These are phyloP conservation scores for Starmerella sirachaensis DNA, from an alignment of 805 yeast species.

Conservation along the genomic window DNA sequence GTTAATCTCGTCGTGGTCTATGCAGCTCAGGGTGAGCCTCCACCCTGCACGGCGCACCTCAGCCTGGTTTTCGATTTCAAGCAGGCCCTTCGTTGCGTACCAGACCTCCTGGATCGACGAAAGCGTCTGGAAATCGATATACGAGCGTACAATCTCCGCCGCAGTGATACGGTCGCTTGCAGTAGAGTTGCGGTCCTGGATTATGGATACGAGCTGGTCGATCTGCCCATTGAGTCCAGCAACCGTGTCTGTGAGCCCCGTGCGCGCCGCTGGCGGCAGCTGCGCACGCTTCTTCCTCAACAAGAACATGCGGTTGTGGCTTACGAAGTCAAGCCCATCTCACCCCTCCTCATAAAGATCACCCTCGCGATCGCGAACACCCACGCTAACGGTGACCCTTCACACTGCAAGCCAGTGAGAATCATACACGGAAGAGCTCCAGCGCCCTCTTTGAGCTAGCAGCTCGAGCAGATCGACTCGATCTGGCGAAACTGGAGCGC, in stretches of 20 bases:
- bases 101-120: constrained; percentile 62
- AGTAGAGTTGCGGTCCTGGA: constrained; percentile 19
- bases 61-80: constrained; percentile 30
- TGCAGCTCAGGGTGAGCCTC: constrained; percentile 44
- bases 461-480: no score
- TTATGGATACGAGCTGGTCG: constrained; percentile 25
- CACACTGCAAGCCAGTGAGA: no score
- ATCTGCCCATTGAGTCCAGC: constrained; percentile 28
- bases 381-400: no score
- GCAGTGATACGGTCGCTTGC: constrained; percentile 34
- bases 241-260: constrained; percentile 20
- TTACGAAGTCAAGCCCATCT: no score
- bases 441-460: no score
- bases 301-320: constrained; percentile 10
- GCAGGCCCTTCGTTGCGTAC: constrained; percentile 51
- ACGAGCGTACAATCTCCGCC: constrained; percentile 39
- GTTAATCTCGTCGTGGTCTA: constrained; percentile 38
- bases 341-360: no score
- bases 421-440: no score
- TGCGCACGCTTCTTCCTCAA: constrained; percentile 6
- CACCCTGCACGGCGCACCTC: constrained; percentile 40
- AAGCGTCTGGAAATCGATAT: constrained; percentile 41
- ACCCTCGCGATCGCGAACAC: no score
- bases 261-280: constrained; percentile 1
- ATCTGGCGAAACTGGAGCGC: no score